These are phyloP conservation scores for Avena sativa DNA, from an alignment of 176 grass and related monocot genomes.

Conservation along the genomic window DNA sequence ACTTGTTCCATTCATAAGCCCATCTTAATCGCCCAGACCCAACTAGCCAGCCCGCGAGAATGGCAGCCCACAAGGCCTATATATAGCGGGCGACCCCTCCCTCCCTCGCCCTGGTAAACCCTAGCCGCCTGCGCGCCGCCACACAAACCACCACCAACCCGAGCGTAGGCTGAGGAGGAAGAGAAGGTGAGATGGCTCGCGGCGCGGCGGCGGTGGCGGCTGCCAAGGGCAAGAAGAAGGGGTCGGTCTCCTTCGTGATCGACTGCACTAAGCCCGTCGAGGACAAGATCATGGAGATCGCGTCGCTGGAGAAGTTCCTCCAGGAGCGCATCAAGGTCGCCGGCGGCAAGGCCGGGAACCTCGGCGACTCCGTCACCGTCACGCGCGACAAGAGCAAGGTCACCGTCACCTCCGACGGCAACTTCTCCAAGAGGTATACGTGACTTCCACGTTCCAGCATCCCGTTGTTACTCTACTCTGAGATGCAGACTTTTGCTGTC, in stretches of 20 bases:
- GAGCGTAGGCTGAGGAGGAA: constrained; percentile 26
- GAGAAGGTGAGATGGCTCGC: constrained; percentile 53
- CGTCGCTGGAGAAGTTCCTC: constrained; percentile 93
- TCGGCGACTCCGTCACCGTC: constrained; percentile 76
- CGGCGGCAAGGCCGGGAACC: constrained; percentile 85
- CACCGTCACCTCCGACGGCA: constrained; percentile 78
- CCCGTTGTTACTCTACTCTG: neutral
- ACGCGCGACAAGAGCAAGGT: constrained; percentile 81
- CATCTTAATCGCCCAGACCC: neutral
- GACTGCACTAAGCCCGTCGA: constrained; percentile 94
- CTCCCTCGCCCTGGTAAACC: constrained; percentile 39
- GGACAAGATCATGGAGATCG: constrained; percentile 97
- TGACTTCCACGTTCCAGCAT: neutral
- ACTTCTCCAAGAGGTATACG: constrained; percentile 82
- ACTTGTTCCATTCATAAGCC: neutral
- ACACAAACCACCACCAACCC: neutral
- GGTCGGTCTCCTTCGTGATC: constrained; percentile 69
- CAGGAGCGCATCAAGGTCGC: constrained; percentile 96
- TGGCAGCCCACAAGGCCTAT: constrained; percentile 54
- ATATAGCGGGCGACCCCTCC: constrained; percentile 19
- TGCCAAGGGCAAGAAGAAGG: constrained; percentile 79
- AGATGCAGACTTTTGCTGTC: neutral
- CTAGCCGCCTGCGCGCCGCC: constrained; percentile 48
- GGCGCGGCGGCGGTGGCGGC: constrained; percentile 39
- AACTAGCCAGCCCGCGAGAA: constrained; percentile 8